Percentiles rank a stretch among this genome's conserved stretches.
These are phyloP conservation scores for Pyrenochaeta sp. DNA, from an alignment of 2,329 filamentous ascomycete species.

Conservation along the genomic window DNA sequence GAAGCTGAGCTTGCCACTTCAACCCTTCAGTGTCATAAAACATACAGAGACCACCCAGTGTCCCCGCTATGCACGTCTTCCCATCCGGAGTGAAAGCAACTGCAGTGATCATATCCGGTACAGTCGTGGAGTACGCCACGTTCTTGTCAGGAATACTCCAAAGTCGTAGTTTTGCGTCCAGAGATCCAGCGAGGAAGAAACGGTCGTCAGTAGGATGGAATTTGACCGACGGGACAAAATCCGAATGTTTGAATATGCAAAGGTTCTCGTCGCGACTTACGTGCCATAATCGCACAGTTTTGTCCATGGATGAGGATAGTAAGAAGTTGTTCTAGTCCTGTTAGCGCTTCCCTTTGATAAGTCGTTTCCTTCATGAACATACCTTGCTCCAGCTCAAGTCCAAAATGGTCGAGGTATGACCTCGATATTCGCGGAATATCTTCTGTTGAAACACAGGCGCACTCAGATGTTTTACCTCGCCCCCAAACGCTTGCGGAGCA, in stretches of 20 bases:
- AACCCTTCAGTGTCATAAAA: slow-evolving; percentile 94
- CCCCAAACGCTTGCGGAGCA: slow-evolving; percentile 52
- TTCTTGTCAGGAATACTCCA: slow-evolving; percentile 98
- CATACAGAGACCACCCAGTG: slow-evolving; percentile 82
- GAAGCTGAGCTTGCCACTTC: slow-evolving; percentile 82
- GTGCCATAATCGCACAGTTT: slow-evolving; percentile 95
- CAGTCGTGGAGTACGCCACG: slow-evolving; percentile 80
- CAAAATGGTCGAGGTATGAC: slow-evolving; percentile 84
- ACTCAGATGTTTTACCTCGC: slow-evolving; percentile 71
- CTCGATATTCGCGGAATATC: slow-evolving; percentile 79
- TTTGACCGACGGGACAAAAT: slow-evolving; percentile 92
- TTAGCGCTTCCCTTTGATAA: background rate
- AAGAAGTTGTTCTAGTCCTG: slow-evolving; percentile 81
- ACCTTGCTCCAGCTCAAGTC: slow-evolving; percentile 96
- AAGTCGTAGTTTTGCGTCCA: slow-evolving; percentile 85
- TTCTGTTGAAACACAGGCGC: slow-evolving; percentile 88
- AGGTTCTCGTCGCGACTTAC: slow-evolving; percentile 83
- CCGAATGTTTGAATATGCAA: slow-evolving; percentile 91
- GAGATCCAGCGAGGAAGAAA: slow-evolving; percentile 92
- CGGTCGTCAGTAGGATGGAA: slow-evolving; percentile 96
- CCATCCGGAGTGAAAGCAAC: slow-evolving; percentile 94
- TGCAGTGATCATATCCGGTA: slow-evolving; percentile 89
- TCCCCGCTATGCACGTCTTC: slow-evolving; percentile 85
- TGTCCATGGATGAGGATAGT: slow-evolving; percentile 96
- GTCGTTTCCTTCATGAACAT: background rate